Evolutionary conservation across 2,329 filamentous ascomycete species (phyloP).

Genomic region (Penicillium capsulatum): DNA sequence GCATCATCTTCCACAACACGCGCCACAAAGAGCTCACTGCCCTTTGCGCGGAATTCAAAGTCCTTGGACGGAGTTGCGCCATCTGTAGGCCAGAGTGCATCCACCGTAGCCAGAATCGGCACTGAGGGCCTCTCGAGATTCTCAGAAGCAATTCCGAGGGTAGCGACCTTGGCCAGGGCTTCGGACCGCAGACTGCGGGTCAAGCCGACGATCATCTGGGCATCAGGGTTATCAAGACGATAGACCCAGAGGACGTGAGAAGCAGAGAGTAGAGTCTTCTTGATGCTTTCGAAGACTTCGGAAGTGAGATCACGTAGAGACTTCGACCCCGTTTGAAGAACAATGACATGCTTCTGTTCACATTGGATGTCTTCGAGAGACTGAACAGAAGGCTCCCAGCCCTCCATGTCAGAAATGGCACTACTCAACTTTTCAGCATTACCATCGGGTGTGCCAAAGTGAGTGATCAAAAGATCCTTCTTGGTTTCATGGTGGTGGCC

Average conservation of each 20-base stretch:
- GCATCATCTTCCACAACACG: slow-evolving; percentile 17
- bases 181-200: slow-evolving; percentile 26
- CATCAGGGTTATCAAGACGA: slow-evolving; percentile 18
- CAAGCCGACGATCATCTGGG: slow-evolving; percentile 28
- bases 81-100: slow-evolving; percentile 17
- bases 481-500: neutral
- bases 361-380: slow-evolving; percentile 8
- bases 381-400: slow-evolving; percentile 12
- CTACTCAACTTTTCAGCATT: slow-evolving; percentile 10
- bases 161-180: slow-evolving; percentile 21
- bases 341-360: slow-evolving; percentile 16
- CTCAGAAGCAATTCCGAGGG: slow-evolving; percentile 19
- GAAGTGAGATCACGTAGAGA: slow-evolving; percentile 15
- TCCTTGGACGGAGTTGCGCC: slow-evolving; percentile 13
- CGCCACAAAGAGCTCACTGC: slow-evolving; percentile 18
- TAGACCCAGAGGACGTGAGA: slow-evolving; percentile 25
- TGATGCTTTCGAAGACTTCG: slow-evolving; percentile 13
- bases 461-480: slow-evolving; percentile 14
- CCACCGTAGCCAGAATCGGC: slow-evolving; percentile 13
- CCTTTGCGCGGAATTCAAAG: slow-evolving; percentile 21
- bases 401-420: slow-evolving; percentile 1
- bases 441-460: slow-evolving; percentile 14
- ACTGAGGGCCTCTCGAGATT: slow-evolving; percentile 11
- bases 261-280: slow-evolving; percentile 18
- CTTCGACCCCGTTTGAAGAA: slow-evolving; percentile 16